Evolutionary conservation across 208 protist species (phyloP), one percentile per base, ranked within the genome.

Genomic region (Crithidia mellificae): DNA sequence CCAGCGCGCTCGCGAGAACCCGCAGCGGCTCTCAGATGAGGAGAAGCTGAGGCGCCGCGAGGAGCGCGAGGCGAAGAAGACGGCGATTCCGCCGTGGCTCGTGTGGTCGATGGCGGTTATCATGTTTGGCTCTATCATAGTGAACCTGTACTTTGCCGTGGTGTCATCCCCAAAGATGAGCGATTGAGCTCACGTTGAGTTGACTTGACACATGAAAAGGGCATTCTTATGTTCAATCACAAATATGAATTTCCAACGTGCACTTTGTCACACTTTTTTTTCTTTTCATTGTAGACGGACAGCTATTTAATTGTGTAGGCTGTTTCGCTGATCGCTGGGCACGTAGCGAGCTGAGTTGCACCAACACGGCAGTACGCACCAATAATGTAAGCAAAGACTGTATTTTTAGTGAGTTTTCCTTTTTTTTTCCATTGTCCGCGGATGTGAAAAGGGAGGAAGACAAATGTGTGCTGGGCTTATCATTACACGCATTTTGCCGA

Each of bases 101-200:
- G 57, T 84, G 19, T 79, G 75, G 52, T 71, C 77, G 39, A 82
- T 96, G 77, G n/a, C 85, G 7, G 80, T 85, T 39, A 57, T 92
- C 46, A 75, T 96, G 32, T 24, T 94, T 14, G 88, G 88, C 20
- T 90, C 84, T 2, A 71, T 77, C 12, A 19, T 94, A 24, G 83
- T 94, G 14, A 83, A 94, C 43, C 72, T 94, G 9, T 94, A 92
- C 68, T 89, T 91, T 55, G 77, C 77, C 19, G 71, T 93, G 25
- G 49, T 78, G 2, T 71, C 71, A 14, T 90, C 87, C 0, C 90
- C 90, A 9, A 88, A 78, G 41, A 85, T 91, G 83, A 75, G 30
- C 20, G 71, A 77, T 43, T 87, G 75, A 54, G 38, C 25, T 46
- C 3, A 12, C 12, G 36, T 6, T 41, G 36, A n/a, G n/a, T n/a